Percentiles rank a stretch among this genome's conserved stretches.
phyloP scores from a whole-genome alignment of 2,329 filamentous ascomycete genomes.

The Claviceps digitariae region DNA sequence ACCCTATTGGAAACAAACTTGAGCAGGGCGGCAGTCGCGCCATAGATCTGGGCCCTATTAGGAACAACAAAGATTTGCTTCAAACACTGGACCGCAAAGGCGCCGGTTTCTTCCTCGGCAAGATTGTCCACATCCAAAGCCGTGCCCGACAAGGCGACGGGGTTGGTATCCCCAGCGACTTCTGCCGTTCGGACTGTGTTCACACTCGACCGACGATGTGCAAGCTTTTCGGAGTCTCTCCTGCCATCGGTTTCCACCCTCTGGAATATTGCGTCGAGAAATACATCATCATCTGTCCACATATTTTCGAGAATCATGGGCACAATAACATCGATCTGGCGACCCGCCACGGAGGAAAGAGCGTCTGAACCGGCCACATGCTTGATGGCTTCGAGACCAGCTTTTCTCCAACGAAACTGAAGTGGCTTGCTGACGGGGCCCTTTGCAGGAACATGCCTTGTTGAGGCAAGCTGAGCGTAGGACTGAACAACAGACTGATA shows the following conservation, averaged over 20 bases:
- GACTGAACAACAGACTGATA: conserved; percentile 70
- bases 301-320: conserved; percentile 81
- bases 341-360: conserved; percentile 58
- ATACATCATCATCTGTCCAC: conserved; percentile 58
- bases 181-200: conserved; percentile 58
- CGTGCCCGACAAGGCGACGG: conserved; percentile 62
- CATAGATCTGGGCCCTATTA: conserved; percentile 67
- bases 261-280: conserved; percentile 54
- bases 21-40: conserved; percentile 60
- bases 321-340: conserved; percentile 65
- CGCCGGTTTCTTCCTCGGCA: conserved; percentile 76
- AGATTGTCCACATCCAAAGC: conserved; percentile 79
- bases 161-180: conserved; percentile 49
- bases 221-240: conserved; percentile 47
- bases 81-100: conserved; percentile 73
- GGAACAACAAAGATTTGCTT: conserved; percentile 75
- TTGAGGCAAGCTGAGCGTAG: conserved; percentile 70
- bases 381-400: conserved; percentile 64
- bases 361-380: conserved; percentile 70
- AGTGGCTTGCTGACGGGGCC: conserved; percentile 53
- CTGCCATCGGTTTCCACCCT: conserved; percentile 56
- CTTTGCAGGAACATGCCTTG: conserved; percentile 38
- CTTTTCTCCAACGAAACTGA: conserved; percentile 63
- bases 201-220: conserved; percentile 61
- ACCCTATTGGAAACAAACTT: conserved; percentile 57